Percentiles rank a stretch among this genome's conserved stretches.
phyloP scores from a whole-genome alignment of 1,284 basidiomycete species.

The Anthracocystis setariae region DNA sequence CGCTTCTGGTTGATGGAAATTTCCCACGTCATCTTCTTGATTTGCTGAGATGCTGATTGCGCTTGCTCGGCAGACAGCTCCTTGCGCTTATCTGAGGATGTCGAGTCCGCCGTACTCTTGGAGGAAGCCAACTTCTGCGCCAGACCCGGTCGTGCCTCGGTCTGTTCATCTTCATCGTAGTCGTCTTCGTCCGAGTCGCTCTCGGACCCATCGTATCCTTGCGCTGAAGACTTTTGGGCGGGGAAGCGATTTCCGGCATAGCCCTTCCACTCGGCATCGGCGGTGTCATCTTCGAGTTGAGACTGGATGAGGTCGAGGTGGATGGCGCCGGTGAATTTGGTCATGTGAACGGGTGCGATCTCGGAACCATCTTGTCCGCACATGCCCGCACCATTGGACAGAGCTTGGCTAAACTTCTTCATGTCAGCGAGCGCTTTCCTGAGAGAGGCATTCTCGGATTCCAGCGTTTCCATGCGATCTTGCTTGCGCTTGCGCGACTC shows the following conservation, averaged over 20 bases:
- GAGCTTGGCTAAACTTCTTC: slow-evolving; percentile 41
- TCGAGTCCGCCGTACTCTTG: slow-evolving; percentile 9
- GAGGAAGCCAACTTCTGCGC: not conserved
- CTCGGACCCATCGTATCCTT: slow-evolving; percentile 18
- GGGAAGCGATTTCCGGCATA: slow-evolving; percentile 39
- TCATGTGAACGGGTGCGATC: slow-evolving; percentile 25
- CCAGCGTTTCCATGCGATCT: slow-evolving; percentile 44
- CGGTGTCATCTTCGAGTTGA: slow-evolving; percentile 38
- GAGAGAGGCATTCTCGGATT: slow-evolving; percentile 44
- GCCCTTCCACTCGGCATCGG: slow-evolving; percentile 34
- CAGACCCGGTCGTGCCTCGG: not conserved
- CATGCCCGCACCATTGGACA: slow-evolving; percentile 38
- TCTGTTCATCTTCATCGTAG: slow-evolving; percentile 1
- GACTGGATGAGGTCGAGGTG: slow-evolving; percentile 43
- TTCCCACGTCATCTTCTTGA: slow-evolving; percentile 43
- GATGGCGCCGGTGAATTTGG: slow-evolving; percentile 44
- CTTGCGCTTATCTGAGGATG: slow-evolving; percentile 2
- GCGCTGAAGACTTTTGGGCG: slow-evolving; percentile 12
- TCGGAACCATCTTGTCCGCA: slow-evolving; percentile 30
- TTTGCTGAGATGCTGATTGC: slow-evolving; percentile 12
- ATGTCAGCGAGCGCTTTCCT: slow-evolving; percentile 45
- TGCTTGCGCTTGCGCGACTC: slow-evolving; percentile 53
- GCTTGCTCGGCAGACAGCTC: slow-evolving; percentile 2
- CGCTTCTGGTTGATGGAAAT: slow-evolving; percentile 44
- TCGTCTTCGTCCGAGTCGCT: slow-evolving; percentile 23